phyloP scores from a whole-genome alignment of 352 stramenopile species.

The Achlya hypogyna region DNA sequence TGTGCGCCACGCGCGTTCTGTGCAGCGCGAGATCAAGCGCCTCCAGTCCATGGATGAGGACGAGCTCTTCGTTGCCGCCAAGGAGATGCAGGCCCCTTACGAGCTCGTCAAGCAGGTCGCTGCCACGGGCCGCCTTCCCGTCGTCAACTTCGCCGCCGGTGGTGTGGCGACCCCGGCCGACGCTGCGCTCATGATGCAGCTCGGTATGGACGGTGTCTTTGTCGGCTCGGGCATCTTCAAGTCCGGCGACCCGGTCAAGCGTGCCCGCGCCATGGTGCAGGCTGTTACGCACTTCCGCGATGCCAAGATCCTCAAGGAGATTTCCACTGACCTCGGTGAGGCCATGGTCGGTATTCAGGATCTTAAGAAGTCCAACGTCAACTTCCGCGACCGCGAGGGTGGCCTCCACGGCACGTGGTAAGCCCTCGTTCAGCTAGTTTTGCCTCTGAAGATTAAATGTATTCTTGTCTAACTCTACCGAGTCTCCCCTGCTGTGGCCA shows the following conservation, averaged over 20 bases:
- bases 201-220: conserved; percentile 98
- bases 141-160: conserved; percentile 98
- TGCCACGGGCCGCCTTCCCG: conserved; percentile 85
- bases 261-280: conserved; percentile 94
- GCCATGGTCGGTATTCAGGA: conserved; percentile 98
- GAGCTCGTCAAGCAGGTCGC: conserved; percentile 91
- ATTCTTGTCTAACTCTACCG: too few species aligned
- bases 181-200: conserved; percentile 98
- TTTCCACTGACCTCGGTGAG: conserved; percentile 91
- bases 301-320: conserved; percentile 95
- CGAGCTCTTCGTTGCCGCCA: conserved; percentile 95
- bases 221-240: conserved; percentile 98
- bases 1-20: conserved; percentile 91
- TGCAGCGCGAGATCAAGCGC: conserved; percentile 87
- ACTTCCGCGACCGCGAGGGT: conserved; percentile 96
- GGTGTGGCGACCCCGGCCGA: conserved; percentile 97
- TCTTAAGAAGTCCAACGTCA: conserved; percentile 91
- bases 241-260: conserved; percentile 89
- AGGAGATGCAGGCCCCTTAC: conserved; percentile 93
- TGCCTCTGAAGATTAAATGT: too few species aligned
- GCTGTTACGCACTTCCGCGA: conserved; percentile 96
- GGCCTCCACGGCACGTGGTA: conserved; percentile 66
- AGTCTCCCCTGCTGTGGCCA: too few species aligned
- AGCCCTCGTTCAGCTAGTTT: too few species aligned
- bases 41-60: conserved; percentile 92